Base-by-base conservation (phyloP, 768 basidiomycete species). In the Lanmaoa rubissima region DNA sequence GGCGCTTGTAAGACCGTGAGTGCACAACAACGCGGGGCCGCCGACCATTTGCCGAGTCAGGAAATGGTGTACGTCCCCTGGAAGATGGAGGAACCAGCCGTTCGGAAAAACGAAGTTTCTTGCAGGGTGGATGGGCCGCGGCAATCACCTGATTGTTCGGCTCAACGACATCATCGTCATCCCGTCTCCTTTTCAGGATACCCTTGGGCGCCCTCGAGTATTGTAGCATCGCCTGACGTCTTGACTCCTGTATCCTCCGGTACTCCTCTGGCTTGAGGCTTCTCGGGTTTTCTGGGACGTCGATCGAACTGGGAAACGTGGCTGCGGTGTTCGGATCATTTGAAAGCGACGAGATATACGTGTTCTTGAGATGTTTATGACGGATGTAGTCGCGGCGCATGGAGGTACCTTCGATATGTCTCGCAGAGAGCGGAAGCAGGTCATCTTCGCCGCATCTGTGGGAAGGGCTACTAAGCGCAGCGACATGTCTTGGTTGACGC, bases 171-270 rank as follows among this genome's bases (percentile, higher is more conserved):
- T 59, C 54, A 3, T 62, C 67, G 2, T 63, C 70, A 1, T 59
- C 70, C 45, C 72, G 59, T 50, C 51, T 50, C 54, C 71, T 61
- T 54, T 72, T 72, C 51, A 72, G 48, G 24, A 72, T 67, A 7
- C 69, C 67, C 40, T 60, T 61, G 46, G 71, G 72, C 5, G 60
- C 60, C 34, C 59, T 48, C 34, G 62, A 54, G 43, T 47, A 66
- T 2, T 67, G 59, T 14, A 58, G 7, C 52, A 73, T 60, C n/a
- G 70, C 72, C 62, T 71, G 68, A 21, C 61, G 68, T 28, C 62
- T 65, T 3, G 53, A 54, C 42, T 71, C 62, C 26, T 69, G 58
- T 58, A 71, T 61, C 38, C 45, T 57, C 40, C 58, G 46, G 55
- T 53, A 71, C 48, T 71, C 72, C 43, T 63, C 65, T 8, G 58